Conservation (phyloP, 2,329 filamentous ascomycete genomes). For the Aspergillus persii region DNA sequence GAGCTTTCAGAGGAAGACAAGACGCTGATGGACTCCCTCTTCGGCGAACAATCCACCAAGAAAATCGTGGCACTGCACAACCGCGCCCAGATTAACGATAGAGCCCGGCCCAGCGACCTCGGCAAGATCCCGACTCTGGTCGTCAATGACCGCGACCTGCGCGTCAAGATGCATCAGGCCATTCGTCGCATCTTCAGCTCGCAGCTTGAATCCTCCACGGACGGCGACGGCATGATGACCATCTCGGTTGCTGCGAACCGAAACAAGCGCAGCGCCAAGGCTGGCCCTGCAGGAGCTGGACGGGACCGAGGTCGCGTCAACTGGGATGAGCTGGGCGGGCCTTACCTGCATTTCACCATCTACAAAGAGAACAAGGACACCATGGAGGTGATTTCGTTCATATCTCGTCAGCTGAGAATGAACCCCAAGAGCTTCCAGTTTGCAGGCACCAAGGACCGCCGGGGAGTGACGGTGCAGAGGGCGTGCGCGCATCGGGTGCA, state of each 20-base stretch:
- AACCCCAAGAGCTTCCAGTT: conserved; percentile 70
- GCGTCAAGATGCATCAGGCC: conserved; percentile 62
- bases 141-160: conserved; percentile 60
- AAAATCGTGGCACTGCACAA: conserved; percentile 57
- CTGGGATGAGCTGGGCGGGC: conserved; percentile 69
- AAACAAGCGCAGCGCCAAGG: conserved; percentile 32
- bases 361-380: conserved; percentile 98
- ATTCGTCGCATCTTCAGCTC: conserved; percentile 79
- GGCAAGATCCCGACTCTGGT: conserved; percentile 52
- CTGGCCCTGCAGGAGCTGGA: conserved; percentile 17
- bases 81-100: conserved; percentile 53
- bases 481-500: conserved; percentile 65
- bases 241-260: conserved; percentile 49
- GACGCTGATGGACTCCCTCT: conserved; percentile 44
- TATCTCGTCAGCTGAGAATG: conserved; percentile 70
- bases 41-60: conserved; percentile 51
- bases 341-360: conserved; percentile 84
- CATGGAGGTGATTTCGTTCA: conserved; percentile 80
- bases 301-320: conserved; percentile 46
- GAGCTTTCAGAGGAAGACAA: conserved; percentile 46
- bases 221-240: conserved; percentile 65
- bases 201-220: conserved; percentile 73
- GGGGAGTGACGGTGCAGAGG: conserved; percentile 80
- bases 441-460: conserved; percentile 86
- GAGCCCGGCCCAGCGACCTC: conserved; percentile 56